Evolutionary conservation across 1,139 yeast species (phyloP).

Genomic region (Taiozyma sp.): DNA sequence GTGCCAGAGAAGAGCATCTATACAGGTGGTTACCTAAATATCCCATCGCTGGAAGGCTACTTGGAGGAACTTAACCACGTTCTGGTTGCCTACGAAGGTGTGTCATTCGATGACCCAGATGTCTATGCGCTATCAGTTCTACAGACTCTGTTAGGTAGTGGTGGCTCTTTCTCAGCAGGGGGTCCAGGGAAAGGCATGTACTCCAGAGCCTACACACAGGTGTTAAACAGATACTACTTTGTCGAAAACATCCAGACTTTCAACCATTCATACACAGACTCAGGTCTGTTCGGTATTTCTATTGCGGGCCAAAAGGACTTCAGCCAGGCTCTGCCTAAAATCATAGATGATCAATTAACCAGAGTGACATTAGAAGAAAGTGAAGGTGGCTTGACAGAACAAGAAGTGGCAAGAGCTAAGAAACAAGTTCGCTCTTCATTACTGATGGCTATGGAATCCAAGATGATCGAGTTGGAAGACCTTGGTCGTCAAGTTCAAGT

Average conservation of each 20-base stretch:
- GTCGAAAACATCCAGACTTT: slow-evolving; percentile 86
- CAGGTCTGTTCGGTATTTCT: slow-evolving; percentile 89
- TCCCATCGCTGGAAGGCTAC: slow-evolving; percentile 72
- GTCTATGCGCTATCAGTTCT: slow-evolving; percentile 87
- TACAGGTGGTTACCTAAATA: slow-evolving; percentile 70
- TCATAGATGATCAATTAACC: slow-evolving; percentile 72
- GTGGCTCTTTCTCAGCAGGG: slow-evolving; percentile 97
- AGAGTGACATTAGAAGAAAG: slow-evolving; percentile 43
- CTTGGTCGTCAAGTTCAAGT: slow-evolving; percentile 92
- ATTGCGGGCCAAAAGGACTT: slow-evolving; percentile 84
- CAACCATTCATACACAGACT: slow-evolving; percentile 86
- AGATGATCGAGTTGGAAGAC: slow-evolving; percentile 88
- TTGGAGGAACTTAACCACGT: slow-evolving; percentile 82
- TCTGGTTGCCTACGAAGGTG: slow-evolving; percentile 85
- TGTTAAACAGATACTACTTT: slow-evolving; percentile 85
- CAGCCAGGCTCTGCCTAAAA: slow-evolving; percentile 77
- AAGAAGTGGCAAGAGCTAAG: slow-evolving; percentile 84
- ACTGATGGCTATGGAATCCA: slow-evolving; percentile 89
- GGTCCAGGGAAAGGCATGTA: slow-evolving; percentile 99
- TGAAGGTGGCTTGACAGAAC: slow-evolving; percentile 53
- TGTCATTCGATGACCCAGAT: slow-evolving; percentile 80
- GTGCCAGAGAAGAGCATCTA: slow-evolving; percentile 50
- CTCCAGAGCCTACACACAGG: slow-evolving; percentile 87
- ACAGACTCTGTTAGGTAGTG: slow-evolving; percentile 94
- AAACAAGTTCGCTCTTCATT: slow-evolving; percentile 87